Conservation (phyloP, 495 filamentous ascomycete genomes). For the Penicillium malachiteum region DNA sequence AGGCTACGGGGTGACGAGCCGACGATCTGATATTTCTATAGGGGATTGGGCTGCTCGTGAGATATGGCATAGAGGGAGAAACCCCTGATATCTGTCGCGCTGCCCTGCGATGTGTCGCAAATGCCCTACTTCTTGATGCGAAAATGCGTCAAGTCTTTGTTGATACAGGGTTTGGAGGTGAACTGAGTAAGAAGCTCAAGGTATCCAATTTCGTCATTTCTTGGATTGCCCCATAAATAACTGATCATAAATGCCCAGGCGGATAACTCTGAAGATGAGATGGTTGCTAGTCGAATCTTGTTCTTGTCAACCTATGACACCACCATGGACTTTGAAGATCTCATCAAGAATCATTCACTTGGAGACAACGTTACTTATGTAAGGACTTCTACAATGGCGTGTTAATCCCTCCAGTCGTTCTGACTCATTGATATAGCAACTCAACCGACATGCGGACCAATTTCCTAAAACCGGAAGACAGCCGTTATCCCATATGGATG, state of each 20-base stretch:
- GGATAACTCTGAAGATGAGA: constrained; percentile 83
- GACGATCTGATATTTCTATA: constrained; percentile 36
- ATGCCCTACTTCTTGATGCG: constrained; percentile 71
- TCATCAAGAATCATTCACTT: constrained; percentile 69
- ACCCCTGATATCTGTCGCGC: constrained; percentile 64
- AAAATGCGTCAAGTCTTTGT: constrained; percentile 78
- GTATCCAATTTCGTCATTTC: constrained; percentile 22
- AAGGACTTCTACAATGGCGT: constrained; percentile 6
- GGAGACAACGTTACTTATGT: constrained; percentile 67
- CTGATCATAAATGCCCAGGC: constrained; percentile 36
- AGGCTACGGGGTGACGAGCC: background rate
- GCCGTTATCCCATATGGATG: constrained; percentile 61
- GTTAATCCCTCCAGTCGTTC: background rate
- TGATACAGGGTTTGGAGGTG: constrained; percentile 69
- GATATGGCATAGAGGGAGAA: constrained; percentile 66
- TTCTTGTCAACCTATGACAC: constrained; percentile 87
- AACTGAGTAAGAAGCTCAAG: constrained; percentile 69
- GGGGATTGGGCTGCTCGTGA: constrained; percentile 72
- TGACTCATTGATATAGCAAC: constrained; percentile 49
- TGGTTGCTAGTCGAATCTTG: constrained; percentile 77
- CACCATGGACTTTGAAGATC: constrained; percentile 60
- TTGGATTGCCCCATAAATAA: background rate
- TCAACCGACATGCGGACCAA: constrained; percentile 64
- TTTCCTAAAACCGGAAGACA: constrained; percentile 47
- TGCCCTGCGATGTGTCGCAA: constrained; percentile 83